These are phyloP conservation scores for Zoysia japonica DNA, from an alignment of 176 grass and related monocot species.

Conservation along the genomic window DNA sequence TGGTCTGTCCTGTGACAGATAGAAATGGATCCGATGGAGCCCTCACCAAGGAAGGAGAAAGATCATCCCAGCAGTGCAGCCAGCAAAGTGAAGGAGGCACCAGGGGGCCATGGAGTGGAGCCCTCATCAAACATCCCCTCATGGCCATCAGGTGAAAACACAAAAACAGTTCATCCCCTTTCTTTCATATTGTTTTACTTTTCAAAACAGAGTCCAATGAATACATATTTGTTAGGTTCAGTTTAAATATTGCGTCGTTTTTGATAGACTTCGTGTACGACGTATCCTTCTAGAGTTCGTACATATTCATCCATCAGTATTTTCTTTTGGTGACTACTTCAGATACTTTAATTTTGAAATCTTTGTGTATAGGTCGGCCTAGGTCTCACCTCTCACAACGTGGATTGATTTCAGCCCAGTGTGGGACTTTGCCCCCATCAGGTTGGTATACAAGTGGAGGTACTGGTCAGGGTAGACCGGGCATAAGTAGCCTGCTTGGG, in stretches of 20 bases:
- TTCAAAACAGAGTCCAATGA: neutral
- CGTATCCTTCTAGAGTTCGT: neutral
- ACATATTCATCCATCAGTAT: neutral
- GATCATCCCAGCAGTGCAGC: neutral
- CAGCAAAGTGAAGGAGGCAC: too few species aligned
- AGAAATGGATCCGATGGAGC: constrained; percentile 36
- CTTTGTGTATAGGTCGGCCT: neutral
- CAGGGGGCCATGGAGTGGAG: neutral
- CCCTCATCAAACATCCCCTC: neutral
- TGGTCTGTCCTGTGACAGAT: constrained; percentile 23
- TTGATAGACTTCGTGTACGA: neutral
- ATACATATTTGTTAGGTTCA: neutral
- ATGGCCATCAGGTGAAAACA: neutral
- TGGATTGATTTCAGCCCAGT: neutral
- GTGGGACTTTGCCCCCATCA: neutral
- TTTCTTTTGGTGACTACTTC: neutral
- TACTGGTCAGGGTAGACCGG: neutral
- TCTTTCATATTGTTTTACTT: neutral
- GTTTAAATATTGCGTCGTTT: neutral
- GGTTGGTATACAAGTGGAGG: neutral
- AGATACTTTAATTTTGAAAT: neutral
- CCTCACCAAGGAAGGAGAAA: constrained; percentile 11
- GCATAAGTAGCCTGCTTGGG: neutral
- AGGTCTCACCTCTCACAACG: neutral
- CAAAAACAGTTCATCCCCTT: neutral